phyloP scores from a whole-genome alignment of 495 filamentous ascomycete species.

The Penicillium pulvis region DNA sequence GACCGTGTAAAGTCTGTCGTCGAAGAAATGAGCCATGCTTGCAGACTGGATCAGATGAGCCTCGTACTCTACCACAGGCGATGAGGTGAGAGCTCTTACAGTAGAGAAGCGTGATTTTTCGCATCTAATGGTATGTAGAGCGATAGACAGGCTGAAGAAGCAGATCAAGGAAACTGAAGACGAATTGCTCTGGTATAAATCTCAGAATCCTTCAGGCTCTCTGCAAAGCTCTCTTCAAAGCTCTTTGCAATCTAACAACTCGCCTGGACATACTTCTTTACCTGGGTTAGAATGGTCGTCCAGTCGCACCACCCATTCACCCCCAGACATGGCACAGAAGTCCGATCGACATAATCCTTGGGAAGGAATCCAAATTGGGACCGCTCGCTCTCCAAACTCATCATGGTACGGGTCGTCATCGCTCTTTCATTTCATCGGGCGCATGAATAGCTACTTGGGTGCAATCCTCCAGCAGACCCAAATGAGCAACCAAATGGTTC shows the following conservation, averaged over 20 bases:
- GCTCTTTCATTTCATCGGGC: slow-evolving; percentile 11
- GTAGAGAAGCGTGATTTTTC: background rate
- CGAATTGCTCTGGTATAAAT: slow-evolving; percentile 5
- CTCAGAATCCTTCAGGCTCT: background rate
- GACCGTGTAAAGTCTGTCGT: slow-evolving; percentile 6
- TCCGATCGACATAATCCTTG: background rate
- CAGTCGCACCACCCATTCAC: background rate
- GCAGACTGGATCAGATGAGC: slow-evolving; percentile 1
- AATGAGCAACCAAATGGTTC: slow-evolving; percentile 8
- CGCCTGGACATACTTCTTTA: slow-evolving; percentile 2
- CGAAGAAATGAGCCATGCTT: slow-evolving; percentile 9
- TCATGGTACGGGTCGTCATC: slow-evolving; percentile 10
- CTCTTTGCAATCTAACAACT: background rate
- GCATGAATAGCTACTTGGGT: slow-evolving; percentile 11
- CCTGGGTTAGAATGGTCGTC: background rate
- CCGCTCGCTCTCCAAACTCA: slow-evolving; percentile 11
- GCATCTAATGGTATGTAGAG: slow-evolving; percentile 2
- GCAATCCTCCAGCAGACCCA: slow-evolving; percentile 8
- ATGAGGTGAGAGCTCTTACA: slow-evolving; percentile 2
- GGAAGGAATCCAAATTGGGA: slow-evolving; percentile 10
- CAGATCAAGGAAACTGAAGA: slow-evolving; percentile 1
- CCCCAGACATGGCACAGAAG: slow-evolving; percentile 1
- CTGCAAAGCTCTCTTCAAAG: background rate
- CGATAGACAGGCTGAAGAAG: slow-evolving; percentile 6
- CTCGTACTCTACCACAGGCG: slow-evolving; percentile 3